A percentile compares a stretch with the other conserved stretches of the same genome.
Conservation (phyloP, 768 basidiomycete genomes). For the Leccinum sublutescens region DNA sequence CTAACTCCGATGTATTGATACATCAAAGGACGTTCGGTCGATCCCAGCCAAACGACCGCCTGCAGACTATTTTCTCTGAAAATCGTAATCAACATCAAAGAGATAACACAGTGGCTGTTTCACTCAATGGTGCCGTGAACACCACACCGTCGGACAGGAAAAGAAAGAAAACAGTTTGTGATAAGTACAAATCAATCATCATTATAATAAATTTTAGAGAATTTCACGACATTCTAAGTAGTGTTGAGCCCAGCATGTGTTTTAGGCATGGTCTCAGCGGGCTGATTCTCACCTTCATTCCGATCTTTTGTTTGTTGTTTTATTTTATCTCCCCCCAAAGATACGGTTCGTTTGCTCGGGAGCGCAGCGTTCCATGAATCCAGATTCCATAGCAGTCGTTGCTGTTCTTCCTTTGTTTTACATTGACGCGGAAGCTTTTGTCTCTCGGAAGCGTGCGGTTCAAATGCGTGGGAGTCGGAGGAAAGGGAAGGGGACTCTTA, state of each 20-base stretch:
- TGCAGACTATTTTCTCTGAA: constrained; percentile 80
- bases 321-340: neutral
- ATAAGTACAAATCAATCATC: neutral
- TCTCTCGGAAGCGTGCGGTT: constrained; percentile 24
- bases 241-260: constrained; percentile 23
- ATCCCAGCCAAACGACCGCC: constrained; percentile 83
- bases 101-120: neutral
- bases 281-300: constrained; percentile 20
- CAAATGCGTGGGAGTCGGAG: constrained; percentile 20
- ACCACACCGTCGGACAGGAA: neutral
- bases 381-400: neutral
- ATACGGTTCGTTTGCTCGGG: neutral
- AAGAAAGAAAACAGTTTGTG: neutral
- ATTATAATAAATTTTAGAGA: neutral
- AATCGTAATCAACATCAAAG: constrained; percentile 13
- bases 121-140: constrained; percentile 18
- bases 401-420: neutral
- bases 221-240: constrained; percentile 7
- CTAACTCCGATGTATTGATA: neutral
- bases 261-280: constrained; percentile 25
- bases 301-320: neutral
- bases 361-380: neutral
- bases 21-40: constrained; percentile 68
- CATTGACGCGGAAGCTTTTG: neutral
- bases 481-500: neutral